Evolutionary conservation across 768 basidiomycete genomes (phyloP), one percentile per base, ranked within the genome.

Genomic region (Naganishia kalamii): DNA sequence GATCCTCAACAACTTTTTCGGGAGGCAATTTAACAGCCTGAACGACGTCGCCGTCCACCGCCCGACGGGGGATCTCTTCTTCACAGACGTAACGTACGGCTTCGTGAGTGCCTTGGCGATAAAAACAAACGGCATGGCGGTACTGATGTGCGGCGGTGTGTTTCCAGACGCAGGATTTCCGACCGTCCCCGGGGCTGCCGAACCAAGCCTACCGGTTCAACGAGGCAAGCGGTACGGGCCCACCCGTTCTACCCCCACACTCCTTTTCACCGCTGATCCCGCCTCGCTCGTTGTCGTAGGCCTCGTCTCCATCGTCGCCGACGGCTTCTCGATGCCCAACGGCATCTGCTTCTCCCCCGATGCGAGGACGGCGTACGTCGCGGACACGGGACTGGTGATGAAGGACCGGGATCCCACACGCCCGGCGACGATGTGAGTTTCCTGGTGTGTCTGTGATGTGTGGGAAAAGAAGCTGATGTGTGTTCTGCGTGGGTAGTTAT

Each of bases 121-220:
- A n/a, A n/a, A n/a, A n/a, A n/a, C n/a, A n/a, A n/a, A n/a, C n/a
- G n/a, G n/a, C n/a, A n/a, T 30, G 44, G 21, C 43, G 19, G 51
- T 37, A 1, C 2, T 32, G 10, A 48, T 30, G 32, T 41, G 47
- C 4, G 4, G 3, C 19, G 15, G 2, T 6, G 5, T 30, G 27
- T 30, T 0, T 15, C 21, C 87, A 81, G 70, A 61, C 87, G 35
- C 84, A 85, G 65, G 79, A 81, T 51, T 90, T 89, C 81, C 84
- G 88, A 52, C 84, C 87, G 0, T 69, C 78, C 4, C 88, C 87
- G 7, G 81, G 84, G 48, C 72, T 89, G 57, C 88, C 87, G 3
- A 85, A 82, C 50, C 88, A 90, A 70, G 87, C 90, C 17, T 92
- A 92, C 74, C 82, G 87, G 13, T 85, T 89, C 70, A 85, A 89